Evolutionary conservation across 2,329 filamentous ascomycete species (phyloP), one percentile per base, ranked within the genome.

Genomic region (Thelonectria discophora): DNA sequence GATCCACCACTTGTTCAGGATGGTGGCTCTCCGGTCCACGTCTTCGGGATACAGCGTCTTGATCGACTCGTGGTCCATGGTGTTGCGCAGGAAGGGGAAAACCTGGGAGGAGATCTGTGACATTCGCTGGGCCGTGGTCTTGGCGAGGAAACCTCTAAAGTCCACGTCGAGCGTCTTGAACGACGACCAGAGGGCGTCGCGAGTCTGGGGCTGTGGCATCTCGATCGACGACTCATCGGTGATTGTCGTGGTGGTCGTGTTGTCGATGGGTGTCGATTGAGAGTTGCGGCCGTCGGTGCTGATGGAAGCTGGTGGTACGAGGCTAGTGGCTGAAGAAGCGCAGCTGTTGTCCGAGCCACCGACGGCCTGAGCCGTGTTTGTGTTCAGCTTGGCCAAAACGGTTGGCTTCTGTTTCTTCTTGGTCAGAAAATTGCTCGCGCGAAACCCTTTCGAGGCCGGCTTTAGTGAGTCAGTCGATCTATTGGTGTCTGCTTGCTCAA

Each of bases 1-100:
- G 45, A 84, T 89, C 94, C 94, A 97, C 94, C 94, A 97, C 73
- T 92, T 94, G 74, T 95, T 92, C 60, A 97, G 79, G 49, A 96
- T 92, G 46, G 88, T 88, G 2, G 90, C 86, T 62, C 94, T 86
- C 37, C 90, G 86, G 71, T 97, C 93, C 46, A 97, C 78, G 73
- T 97, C 92, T 78, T 97, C 92, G 2, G 92, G 83, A n/a, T 86
- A 81, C 47, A 97, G 80, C 15, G 74, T 74, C 61, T 77, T 79
- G 69, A 87, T 90, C 9, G 91, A 92, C 1, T 86, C 79, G 71
- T 94, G 89, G 34, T 84, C 79, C 62, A 86, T 84, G 69, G 93
- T 89, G 53, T 85, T 88, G 59, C 87, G 85, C 45, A 97, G 79
- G 70, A 97, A 97, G 0, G 93, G 91, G 17, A 97, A 77, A 4